Evolutionary conservation across 1,284 basidiomycete genomes (phyloP).

Genomic region (Inonotus hispidus): DNA sequence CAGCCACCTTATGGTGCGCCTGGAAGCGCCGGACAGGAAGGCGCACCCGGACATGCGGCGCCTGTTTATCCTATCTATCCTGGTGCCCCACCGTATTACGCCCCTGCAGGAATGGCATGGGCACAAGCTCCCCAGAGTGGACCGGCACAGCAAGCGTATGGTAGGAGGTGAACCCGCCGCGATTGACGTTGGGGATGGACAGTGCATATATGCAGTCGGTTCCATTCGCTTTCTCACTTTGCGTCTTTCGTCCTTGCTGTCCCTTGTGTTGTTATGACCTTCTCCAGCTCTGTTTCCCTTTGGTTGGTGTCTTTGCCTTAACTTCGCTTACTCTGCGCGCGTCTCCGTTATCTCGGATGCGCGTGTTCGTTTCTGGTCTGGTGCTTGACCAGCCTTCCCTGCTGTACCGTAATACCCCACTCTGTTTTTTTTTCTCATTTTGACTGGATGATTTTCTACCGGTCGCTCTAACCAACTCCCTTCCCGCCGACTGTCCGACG

Average conservation of each 20-base stretch:
- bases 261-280: not conserved
- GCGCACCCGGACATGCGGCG: constrained; percentile 1
- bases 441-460: too few relatives aligned
- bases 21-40: not conserved
- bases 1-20: not conserved
- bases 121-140: constrained; percentile 6
- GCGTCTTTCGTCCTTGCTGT: not conserved
- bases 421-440: not conserved
- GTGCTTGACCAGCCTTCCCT: not conserved
- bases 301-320: not conserved
- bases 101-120: constrained; percentile 10
- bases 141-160: not conserved
- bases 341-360: not conserved
- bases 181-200: not conserved
- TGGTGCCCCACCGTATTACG: not conserved
- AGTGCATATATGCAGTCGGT: not conserved
- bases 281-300: not conserved
- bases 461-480: too few relatives aligned
- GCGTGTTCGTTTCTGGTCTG: not conserved
- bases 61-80: constrained; percentile 4
- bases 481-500: not conserved
- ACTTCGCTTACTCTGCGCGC: not conserved
- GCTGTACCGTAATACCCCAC: not conserved
- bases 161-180: not conserved
- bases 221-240: not conserved